Evolutionary conservation across 371 early-diverging fungal genomes (phyloP).

Genomic region (Sporodiniella umbellata): DNA sequence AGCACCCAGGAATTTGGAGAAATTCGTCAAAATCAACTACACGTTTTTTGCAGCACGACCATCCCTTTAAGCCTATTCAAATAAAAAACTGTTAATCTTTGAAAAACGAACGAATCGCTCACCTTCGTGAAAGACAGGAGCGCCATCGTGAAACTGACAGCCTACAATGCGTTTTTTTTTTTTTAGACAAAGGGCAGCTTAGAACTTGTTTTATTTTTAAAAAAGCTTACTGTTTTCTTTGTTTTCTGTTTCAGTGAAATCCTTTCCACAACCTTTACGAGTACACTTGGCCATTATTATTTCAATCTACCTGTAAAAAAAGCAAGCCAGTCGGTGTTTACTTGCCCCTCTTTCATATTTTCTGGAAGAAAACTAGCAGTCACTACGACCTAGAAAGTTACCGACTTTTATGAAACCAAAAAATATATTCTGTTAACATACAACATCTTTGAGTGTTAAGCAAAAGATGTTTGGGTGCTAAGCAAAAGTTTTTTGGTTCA

Average conservation of each 20-base stretch:
- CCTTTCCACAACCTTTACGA: slow-evolving; percentile 82
- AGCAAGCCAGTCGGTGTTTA: neutral
- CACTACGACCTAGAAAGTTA: neutral
- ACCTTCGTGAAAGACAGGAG: slow-evolving; percentile 92
- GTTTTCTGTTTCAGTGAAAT: slow-evolving; percentile 69
- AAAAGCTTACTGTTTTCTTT: slow-evolving; percentile 49
- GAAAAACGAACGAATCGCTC: neutral
- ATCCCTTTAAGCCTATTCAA: slow-evolving; percentile 74
- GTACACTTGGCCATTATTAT: slow-evolving; percentile 60
- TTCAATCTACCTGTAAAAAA: slow-evolving; percentile 3
- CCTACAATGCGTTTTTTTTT: slow-evolving; percentile 30
- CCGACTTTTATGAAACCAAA: too few relatives aligned
- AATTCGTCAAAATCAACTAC: slow-evolving; percentile 92
- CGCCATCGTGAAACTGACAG: slow-evolving; percentile 78
- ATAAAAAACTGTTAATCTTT: neutral
- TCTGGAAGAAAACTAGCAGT: neutral
- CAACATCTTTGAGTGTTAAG: too few relatives aligned
- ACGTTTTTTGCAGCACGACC: slow-evolving; percentile 93
- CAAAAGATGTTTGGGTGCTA: too few relatives aligned
- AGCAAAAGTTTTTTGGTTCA: too few relatives aligned
- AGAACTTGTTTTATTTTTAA: too few relatives aligned
- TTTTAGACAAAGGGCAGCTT: too few relatives aligned
- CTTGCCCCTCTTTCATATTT: neutral
- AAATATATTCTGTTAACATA: too few relatives aligned
- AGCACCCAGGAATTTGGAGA: slow-evolving; percentile 79